Base-by-base conservation (phyloP, 306 rosid species). In the Vigna mungo region DNA sequence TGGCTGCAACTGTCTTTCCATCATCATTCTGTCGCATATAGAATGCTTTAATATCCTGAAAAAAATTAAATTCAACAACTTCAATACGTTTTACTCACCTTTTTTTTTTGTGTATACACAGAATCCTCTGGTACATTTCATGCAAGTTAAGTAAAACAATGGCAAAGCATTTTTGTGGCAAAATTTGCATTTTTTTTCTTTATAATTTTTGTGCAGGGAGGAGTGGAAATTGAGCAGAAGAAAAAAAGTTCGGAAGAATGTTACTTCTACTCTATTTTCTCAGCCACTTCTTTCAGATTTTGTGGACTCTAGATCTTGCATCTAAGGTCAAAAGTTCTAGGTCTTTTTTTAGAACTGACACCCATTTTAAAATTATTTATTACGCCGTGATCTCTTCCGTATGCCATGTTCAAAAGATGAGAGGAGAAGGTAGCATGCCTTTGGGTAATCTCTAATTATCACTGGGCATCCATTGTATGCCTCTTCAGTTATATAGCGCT, bases 21-120 rank as follows among this genome's bases (percentile, higher is more conserved):
- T 95, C 98, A 63, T 92, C 97, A 87, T 95, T 95, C 82, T 86
- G 93, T 78, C 98, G 90, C 98, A 95, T 92, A 69, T 95, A 95
- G 85, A 95, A 95, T 52, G 98, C 98, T 83, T 95, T 95, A 16
- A 95, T 92, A 79, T 92, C 97, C 98, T 95, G 93, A 72, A 82
- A 34, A 30, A 79, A 60, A 27, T 75, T 48, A 67, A 79, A 69
- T 43, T 5, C 27, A 84, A 84, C 44, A 75, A 62, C 63, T 74
- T 78, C 74, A 84, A 65, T 53, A 14, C 15, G 63, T 67, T 14
- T 62, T 7, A 43, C 72, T 55, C 51, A 5, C 71, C 52, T 37
- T 11, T 12, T 11, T 12, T 11, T 10, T 44, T 1, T 44, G 15
- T 44, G 15, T 44, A 10, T 3, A 44, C 49, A 44, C 49, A 44